phyloP scores from a whole-genome alignment of 495 filamentous ascomycete genomes.

The Podospora sp. region DNA sequence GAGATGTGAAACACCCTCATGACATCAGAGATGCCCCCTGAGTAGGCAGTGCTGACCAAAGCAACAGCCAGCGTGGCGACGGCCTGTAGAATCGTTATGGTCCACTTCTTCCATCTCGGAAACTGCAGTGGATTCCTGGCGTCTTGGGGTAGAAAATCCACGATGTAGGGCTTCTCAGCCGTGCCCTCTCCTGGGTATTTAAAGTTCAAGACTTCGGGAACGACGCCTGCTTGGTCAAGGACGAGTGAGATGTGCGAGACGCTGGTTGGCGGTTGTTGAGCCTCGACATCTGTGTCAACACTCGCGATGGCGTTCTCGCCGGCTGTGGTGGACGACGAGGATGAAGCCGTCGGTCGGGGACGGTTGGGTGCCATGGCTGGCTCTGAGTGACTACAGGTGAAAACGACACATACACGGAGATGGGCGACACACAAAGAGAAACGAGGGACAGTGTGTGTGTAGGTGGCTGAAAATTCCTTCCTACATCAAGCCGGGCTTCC shows the following conservation, averaged over 20 bases:
- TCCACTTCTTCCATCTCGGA: conserved; percentile 64
- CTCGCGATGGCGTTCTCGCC: background rate
- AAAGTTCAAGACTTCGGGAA: conserved; percentile 54
- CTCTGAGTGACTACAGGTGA: background rate
- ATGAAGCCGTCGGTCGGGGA: background rate
- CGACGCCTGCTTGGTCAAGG: conserved; percentile 44
- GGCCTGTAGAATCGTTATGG: conserved; percentile 65
- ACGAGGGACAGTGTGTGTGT: background rate
- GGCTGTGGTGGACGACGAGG: background rate
- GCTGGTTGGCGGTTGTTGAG: conserved; percentile 24
- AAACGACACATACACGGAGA: background rate
- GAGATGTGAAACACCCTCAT: conserved; percentile 60
- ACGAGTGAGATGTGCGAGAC: conserved; percentile 33
- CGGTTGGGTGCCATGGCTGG: background rate
- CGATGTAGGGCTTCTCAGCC: conserved; percentile 69
- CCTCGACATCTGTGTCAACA: conserved; percentile 29
- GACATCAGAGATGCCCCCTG: conserved; percentile 69
- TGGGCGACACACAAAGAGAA: background rate
- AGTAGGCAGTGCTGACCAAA: conserved; percentile 75
- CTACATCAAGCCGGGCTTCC: background rate
- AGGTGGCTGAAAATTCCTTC: background rate
- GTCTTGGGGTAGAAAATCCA: conserved; percentile 74
- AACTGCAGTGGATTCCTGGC: conserved; percentile 74
- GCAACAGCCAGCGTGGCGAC: conserved; percentile 72
- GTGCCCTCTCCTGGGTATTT: conserved; percentile 72